Evolutionary conservation across 495 filamentous ascomycete genomes (phyloP).

Genomic region (Bacidia gigantensis): DNA sequence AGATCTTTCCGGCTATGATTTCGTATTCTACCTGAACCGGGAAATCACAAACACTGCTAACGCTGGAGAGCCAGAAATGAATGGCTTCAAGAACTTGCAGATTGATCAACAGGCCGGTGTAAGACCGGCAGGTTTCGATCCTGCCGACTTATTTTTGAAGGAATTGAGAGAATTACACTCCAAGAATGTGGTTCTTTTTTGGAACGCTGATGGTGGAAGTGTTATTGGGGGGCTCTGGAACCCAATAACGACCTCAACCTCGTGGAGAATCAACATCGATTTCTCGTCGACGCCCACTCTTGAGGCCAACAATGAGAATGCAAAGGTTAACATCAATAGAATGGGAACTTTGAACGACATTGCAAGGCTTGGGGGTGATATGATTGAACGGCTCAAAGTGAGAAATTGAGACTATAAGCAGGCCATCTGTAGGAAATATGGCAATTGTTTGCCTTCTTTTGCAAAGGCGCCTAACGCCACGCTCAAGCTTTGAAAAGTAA

Average conservation of each 20-base stretch:
- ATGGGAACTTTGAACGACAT: conserved; percentile 71
- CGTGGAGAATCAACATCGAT: conserved; percentile 53
- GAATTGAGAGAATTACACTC: conserved; percentile 49
- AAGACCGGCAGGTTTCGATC: conserved; percentile 33
- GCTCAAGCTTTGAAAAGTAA: not conserved
- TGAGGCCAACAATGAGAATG: conserved; percentile 14
- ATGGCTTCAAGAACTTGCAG: conserved; percentile 58
- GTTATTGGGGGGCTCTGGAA: conserved; percentile 75
- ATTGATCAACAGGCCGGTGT: conserved; percentile 19
- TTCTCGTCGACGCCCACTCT: conserved; percentile 48
- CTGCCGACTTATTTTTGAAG: conserved; percentile 37
- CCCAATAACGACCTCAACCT: conserved; percentile 39
- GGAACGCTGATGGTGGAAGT: conserved; percentile 39
- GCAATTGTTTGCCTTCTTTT: too few species aligned
- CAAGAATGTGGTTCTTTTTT: conserved; percentile 60
- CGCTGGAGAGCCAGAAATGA: conserved; percentile 19
- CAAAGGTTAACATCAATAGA: conserved; percentile 51
- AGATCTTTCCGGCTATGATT: conserved; percentile 64
- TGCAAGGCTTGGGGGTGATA: conserved; percentile 29
- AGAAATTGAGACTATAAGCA: conserved; percentile 4
- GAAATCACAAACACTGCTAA: conserved; percentile 26
- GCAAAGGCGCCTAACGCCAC: not conserved
- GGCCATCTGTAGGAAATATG: not conserved
- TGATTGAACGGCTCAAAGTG: conserved; percentile 32
- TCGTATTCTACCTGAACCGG: conserved; percentile 56